Base-by-base conservation (phyloP, 2,329 filamentous ascomycete genomes). In the Lasiodiplodia sp. region DNA sequence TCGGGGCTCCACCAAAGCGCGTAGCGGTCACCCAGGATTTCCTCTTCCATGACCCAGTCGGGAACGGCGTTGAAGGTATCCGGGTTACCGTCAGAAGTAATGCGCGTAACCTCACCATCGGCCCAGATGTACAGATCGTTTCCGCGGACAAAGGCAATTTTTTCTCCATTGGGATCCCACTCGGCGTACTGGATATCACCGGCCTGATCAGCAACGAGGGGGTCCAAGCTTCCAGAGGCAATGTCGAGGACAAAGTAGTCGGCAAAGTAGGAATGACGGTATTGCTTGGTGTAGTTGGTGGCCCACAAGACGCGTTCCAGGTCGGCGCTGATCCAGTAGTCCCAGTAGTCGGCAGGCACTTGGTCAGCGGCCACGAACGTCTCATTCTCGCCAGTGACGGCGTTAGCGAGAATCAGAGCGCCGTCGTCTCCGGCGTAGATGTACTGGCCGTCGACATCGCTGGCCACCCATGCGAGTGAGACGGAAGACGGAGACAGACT, bases 181-280 rank as follows among this genome's bases (percentile, higher is more conserved):
- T 84, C 82, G 2, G 90, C 90, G 71, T 90, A 91, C 74, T 91
- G 89, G 58, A 92, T 88, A 72, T 91, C 88, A 14, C 87, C 88
- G 1, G 77, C 81, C 70, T 91, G 89, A 68, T 88, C 86, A 0
- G 83, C 79, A 0, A 89, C 85, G 0, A 92, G 81, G 0, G 89
- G 84, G 3, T 82, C 82, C 0, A 85, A 80, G 67, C 85, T 76
- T 28, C 87, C 87, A 0, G 84, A 86, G n/a, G 81, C 82, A 12
- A 90, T 84, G 71, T 91, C 86, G 57, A 89, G 84, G 23, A 92
- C 80, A 55, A 87, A 84, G 76, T 92, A 92, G 75, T 91, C 85
- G 40, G 89, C 86, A 75, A 88, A 89, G 78, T 89, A 91, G 6
- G 89, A 90, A 78, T 91, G 81, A 1, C 90, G 87, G 73, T 92